Evolutionary conservation across 2,329 filamentous ascomycete species (phyloP).

Genomic region (Paecilomyces dactylethromorphus): DNA sequence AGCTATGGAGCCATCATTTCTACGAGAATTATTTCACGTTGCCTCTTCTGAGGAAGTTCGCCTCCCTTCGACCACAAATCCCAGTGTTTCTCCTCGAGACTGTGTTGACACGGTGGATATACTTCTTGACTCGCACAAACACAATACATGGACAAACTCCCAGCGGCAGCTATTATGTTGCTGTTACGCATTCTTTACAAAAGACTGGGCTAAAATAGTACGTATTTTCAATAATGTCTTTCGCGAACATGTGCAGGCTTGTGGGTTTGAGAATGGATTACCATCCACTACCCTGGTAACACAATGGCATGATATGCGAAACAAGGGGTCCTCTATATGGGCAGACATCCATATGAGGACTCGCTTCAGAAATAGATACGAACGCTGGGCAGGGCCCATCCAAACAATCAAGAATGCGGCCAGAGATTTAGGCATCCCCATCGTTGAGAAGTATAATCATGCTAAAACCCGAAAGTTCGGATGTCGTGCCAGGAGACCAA

Average conservation of each 20-base stretch:
- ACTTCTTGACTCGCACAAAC: background rate
- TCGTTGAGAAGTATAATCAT: slow-evolving; percentile 7
- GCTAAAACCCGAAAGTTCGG: slow-evolving; percentile 6
- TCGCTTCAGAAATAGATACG: background rate
- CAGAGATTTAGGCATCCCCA: background rate
- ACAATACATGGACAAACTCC: background rate
- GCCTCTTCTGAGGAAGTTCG: background rate
- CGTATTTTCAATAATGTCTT: background rate
- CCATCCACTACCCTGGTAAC: background rate
- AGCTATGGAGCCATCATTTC: background rate
- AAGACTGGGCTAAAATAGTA: background rate
- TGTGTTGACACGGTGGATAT: background rate
- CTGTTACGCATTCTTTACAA: background rate
- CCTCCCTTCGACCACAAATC: no score
- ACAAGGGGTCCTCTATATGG: background rate
- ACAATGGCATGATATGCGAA: background rate
- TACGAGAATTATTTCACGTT: background rate
- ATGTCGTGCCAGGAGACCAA: background rate
- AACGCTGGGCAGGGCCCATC: slow-evolving; percentile 1
- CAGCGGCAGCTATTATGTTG: background rate
- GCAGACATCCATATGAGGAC: background rate
- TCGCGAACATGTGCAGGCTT: background rate
- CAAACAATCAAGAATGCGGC: background rate
- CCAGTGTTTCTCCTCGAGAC: background rate
- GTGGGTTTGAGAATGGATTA: background rate